These are phyloP conservation scores for Galerina marginata DNA, from an alignment of 768 basidiomycete species.

Conservation along the genomic window DNA sequence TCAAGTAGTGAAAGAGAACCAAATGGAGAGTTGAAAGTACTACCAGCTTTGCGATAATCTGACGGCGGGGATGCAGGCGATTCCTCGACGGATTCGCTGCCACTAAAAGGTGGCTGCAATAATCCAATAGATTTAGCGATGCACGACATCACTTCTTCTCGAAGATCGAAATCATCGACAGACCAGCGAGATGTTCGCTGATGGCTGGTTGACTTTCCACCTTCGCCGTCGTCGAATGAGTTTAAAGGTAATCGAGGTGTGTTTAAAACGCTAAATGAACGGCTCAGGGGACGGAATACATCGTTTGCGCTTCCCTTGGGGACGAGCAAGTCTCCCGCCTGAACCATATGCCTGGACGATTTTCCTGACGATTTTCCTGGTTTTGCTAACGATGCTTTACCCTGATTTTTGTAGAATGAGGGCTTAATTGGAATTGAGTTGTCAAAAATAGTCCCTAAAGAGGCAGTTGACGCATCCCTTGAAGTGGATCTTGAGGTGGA, in stretches of 20 bases:
- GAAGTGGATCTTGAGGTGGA: conserved; percentile 25
- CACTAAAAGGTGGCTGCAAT: conserved; percentile 82
- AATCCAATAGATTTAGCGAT: conserved; percentile 98
- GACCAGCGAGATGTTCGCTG: conserved; percentile 33
- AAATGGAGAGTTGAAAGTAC: conserved; percentile 66
- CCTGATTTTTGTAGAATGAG: conserved; percentile 23
- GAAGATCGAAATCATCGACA: conserved; percentile 87
- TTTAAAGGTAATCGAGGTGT: conserved; percentile 50
- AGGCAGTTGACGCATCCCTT: conserved; percentile 27
- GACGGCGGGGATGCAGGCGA: conserved; percentile 65
- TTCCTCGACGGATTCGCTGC: conserved; percentile 65
- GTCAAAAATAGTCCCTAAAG: conserved; percentile 31
- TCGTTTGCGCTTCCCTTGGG: conserved; percentile 57
- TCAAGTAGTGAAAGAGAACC: conserved; percentile 77
- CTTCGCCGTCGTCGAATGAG: conserved; percentile 32
- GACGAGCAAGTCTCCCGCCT: conserved; percentile 79
- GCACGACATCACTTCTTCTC: conserved; percentile 96
- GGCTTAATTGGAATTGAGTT: conserved; percentile 25
- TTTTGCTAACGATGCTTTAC: background rate
- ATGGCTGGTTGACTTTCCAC: conserved; percentile 24
- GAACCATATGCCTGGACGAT: conserved; percentile 62
- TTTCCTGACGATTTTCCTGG: conserved; percentile 15
- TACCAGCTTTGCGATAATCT: conserved; percentile 42
- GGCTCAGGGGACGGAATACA: conserved; percentile 45
- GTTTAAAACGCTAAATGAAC: conserved; percentile 56